Base-by-base conservation (phyloP, 2,329 filamentous ascomycete genomes). In the Nemania sp. region DNA sequence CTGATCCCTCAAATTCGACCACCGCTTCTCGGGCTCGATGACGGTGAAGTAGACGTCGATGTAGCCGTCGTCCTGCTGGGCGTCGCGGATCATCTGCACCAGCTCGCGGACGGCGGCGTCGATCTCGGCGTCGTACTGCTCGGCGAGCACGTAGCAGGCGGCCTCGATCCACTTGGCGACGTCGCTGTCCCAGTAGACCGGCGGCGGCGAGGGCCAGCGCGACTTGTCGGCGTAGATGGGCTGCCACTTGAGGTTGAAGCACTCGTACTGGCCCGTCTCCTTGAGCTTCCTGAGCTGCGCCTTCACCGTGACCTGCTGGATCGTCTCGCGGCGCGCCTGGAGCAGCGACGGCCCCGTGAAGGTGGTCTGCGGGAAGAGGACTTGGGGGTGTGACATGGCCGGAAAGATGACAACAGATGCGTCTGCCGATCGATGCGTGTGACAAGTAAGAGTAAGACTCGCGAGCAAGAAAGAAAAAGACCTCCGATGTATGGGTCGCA, bases 1-100 rank as follows among this genome's bases (percentile, higher is more conserved):
- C 74, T 86, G 79, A 70, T 88, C 86, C 49, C 83, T 72, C 7
- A 88, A 63, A 65, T 88, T 87, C 0, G 81, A 79, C 75, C 83
- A 88, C 9, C 84, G 71, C 53, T 81, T 80, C 0, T 74, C 77
- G 0, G 83, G 83, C 45, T 83, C 82, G 1, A 86, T 81, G 0
- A 88, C 81, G 0, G 83, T 86, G 63, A 83, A 88, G 67, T 88
- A 84, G 6, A 87, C 81, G 67, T 88, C 88, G 20, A 89, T 68
- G 67, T 88, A 89, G 0, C 86, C 86, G 67, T 88, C 86, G 1
- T 75, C 71, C 54, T 83, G 80, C 72, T 88, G 85, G 0, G 86
- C 85, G 1, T 67, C 72, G 7, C 79, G 68, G 11, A 88, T 86
- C 80, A 84, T 87, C 0, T 77, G 74, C 0, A 85, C 83, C n/a